A percentile compares a stretch with the other conserved stretches of the same genome.
Conservation (phyloP, 257 asterid species). For the Solanum peruvianum region DNA sequence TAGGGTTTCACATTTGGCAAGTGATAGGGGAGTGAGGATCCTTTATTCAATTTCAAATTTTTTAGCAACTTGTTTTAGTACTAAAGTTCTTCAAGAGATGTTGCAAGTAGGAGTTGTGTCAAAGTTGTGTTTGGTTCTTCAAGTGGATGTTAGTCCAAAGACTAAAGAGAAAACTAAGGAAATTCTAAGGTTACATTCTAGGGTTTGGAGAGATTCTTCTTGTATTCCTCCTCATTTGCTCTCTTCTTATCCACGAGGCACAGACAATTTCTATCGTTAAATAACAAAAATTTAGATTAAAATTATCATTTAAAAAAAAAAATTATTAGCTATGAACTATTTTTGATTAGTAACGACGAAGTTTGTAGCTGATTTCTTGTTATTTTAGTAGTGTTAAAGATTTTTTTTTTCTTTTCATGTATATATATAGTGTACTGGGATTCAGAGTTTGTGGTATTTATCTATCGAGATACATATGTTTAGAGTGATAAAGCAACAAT, state of each 20-base stretch:
- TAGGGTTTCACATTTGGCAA: constrained; percentile 59
- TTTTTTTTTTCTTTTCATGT: background rate
- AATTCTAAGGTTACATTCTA: constrained; percentile 42
- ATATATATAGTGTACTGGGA: background rate
- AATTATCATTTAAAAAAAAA: background rate
- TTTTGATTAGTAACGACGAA: background rate
- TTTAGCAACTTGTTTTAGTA: constrained; percentile 18
- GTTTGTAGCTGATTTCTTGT: background rate
- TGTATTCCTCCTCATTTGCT: constrained; percentile 51
- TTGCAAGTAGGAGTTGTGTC: constrained; percentile 60
- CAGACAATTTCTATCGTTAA: background rate
- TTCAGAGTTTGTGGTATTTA: background rate
- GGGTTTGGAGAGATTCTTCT: constrained; percentile 62
- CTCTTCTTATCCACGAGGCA: constrained; percentile 33
- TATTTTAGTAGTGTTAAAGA: background rate
- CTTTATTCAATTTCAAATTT: constrained; percentile 29
- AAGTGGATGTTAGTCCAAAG: constrained; percentile 31
- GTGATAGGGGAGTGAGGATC: constrained; percentile 49
- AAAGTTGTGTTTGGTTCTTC: constrained; percentile 64
- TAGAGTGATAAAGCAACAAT: background rate
- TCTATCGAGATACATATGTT: background rate
- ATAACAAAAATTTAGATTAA: background rate
- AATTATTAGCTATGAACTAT: background rate
- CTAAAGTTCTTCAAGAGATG: constrained; percentile 56
- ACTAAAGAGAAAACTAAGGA: constrained; percentile 45